Base-by-base conservation (phyloP, 306 rosid species). In the Cucurbita moschata region DNA sequence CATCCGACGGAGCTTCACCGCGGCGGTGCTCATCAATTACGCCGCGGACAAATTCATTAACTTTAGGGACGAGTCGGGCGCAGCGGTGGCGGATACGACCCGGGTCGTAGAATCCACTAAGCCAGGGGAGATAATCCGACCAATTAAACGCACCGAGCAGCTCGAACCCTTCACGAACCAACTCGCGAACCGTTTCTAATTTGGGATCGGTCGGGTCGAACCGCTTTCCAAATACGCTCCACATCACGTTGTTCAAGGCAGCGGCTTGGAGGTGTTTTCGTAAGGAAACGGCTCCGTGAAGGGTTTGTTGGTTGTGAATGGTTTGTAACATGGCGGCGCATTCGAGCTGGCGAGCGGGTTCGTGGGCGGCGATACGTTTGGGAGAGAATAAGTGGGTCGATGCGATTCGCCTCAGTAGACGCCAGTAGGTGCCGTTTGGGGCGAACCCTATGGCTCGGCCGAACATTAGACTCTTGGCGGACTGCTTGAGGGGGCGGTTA, bases 381-480 rank as follows among this genome's bases (percentile, higher is more conserved):
- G 91, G 88, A 0, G 87, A 60, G 70, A 87, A 87, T 11, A 87
- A 76, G 73, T 87, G 91, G 15, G 88, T 11, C 1, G 91, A 82
- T 10, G 91, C 83, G 23, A 87, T 85, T 40, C 77, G 68, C 14
- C 88, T 66, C 0, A 87, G 74, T 3, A 84, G 85, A 6, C 86
- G 81, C 90, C 90, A 86, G 74, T 86, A 86, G 2, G 79, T 57
- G 0, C 88, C 88, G 55, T 80, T 86, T 4, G 90, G 88, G 5
- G 90, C 90, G 53, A 86, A 86, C 59, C 90, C 90, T 16, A 86
- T 84, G 76, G 90, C 90, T 37, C 86, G 88, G 21, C 59, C 46
- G 71, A 86, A 86, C 85, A 82, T 82, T 0, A 86, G 81, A 43
- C 77, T 80, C 75, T 75, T 78, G 0, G 90, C 90, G 0, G 90